Base-by-base conservation (phyloP, 2,329 filamentous ascomycete species). In the Thermothelomyces thermophilus region DNA sequence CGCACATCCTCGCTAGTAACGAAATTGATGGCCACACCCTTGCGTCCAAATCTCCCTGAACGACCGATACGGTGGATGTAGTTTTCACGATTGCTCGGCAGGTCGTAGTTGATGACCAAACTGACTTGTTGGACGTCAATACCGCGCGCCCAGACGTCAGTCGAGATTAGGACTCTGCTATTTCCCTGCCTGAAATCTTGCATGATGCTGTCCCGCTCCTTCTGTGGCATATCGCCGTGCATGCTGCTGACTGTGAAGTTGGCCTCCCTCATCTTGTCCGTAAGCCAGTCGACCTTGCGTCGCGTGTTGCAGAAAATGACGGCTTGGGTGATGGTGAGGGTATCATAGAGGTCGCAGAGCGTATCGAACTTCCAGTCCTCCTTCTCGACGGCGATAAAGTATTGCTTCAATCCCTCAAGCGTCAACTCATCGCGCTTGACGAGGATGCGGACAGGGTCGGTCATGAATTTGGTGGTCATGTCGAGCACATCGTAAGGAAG, bases 401-500 rank as follows among this genome's bases (percentile, higher is more conserved):
- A 98, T 69, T 98, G 93, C 75, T 97, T 97, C 45, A 98, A 77
- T 51, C 93, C 93, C 72, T 97, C 93, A 44, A 98, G 82, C 2
- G 93, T 98, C 75, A 98, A 74, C 69, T 98, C 93, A 70, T 97
- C 93, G 84, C 90, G 90, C 82, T 97, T 96, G 68, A 97, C 91
- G 22, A 97, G 79, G 64, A 97, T 95, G 58, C 91, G 86, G 40
- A 96, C 91, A 0, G 91, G 91, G 63, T 97, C 91, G 22, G 89
- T 95, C 93, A 98, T 98, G 79, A 98, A 98, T 71, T 97, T 97
- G 60, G 91, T 97, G 28, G 93, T 98, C 87, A 98, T 95, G 70
- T 97, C 91, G 46, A 98, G 81, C 17, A 98, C 93, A 65, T 98
- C 93, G 75, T 97, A 94, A 40, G 93, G 93, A 30, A 98, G 83